A percentile compares a stretch with the other conserved stretches of the same genome.
Evolutionary conservation across 2,329 filamentous ascomycete genomes (phyloP).

Genomic region (Apiospora marii): DNA sequence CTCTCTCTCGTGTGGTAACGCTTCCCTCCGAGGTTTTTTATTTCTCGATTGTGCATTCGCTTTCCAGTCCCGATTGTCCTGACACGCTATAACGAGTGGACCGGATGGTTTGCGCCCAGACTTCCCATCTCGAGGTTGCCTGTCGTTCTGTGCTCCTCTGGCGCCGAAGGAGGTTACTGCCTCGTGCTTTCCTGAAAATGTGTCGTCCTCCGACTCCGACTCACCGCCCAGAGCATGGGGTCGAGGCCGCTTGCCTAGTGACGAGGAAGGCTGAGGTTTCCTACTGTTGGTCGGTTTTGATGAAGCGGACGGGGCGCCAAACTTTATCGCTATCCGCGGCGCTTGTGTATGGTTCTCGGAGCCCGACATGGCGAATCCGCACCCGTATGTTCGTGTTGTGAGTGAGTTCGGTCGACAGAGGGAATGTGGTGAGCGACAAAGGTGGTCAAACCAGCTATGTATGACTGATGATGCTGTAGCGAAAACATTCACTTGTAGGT

Average conservation of each 20-base stretch:
- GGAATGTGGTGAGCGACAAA: background rate
- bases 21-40: conserved; percentile 30
- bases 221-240: conserved; percentile 50
- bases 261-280: conserved; percentile 47
- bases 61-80: conserved; percentile 46
- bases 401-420: background rate
- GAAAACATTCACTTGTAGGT: background rate
- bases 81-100: conserved; percentile 40
- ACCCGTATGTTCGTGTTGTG: background rate
- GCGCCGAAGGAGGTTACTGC: conserved; percentile 43
- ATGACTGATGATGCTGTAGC: background rate
- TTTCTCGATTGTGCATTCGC: conserved; percentile 39
- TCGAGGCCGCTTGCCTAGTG: conserved; percentile 58
- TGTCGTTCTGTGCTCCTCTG: conserved; percentile 36
- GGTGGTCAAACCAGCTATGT: background rate
- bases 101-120: conserved; percentile 28
- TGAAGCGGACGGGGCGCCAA: conserved; percentile 45
- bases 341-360: conserved; percentile 42
- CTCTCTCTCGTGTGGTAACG: conserved; percentile 22
- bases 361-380: conserved; percentile 46
- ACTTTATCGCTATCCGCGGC: conserved; percentile 57
- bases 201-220: conserved; percentile 51
- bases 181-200: conserved; percentile 37
- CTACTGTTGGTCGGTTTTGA: conserved; percentile 42
- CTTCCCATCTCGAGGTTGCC: conserved; percentile 29